These are phyloP conservation scores for Alternaria arborescens DNA, from an alignment of 2,329 filamentous ascomycete genomes.

Conservation along the genomic window DNA sequence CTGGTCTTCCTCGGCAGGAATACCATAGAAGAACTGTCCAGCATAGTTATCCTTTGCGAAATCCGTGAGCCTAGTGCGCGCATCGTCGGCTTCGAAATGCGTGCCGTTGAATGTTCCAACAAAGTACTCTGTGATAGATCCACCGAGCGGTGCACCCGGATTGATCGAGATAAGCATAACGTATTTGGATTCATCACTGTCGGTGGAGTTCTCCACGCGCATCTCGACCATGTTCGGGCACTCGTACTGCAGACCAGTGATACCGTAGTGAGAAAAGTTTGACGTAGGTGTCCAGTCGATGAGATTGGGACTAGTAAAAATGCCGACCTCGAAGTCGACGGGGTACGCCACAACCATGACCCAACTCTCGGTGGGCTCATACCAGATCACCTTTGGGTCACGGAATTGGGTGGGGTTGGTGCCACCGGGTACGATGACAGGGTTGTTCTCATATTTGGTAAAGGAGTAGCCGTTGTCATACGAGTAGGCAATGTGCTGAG, in stretches of 20 bases:
- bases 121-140: constrained; percentile 65
- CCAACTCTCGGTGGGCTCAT: constrained; percentile 60
- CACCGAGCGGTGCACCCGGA: constrained; percentile 65
- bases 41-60: constrained; percentile 66
- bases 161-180: constrained; percentile 65
- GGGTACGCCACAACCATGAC: constrained; percentile 66
- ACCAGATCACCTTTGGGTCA: constrained; percentile 71
- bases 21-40: constrained; percentile 61
- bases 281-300: constrained; percentile 64
- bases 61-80: constrained; percentile 54
- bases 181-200: constrained; percentile 51
- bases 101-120: constrained; percentile 71
- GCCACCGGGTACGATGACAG: constrained; percentile 60
- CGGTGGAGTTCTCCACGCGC: constrained; percentile 50
- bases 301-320: constrained; percentile 68
- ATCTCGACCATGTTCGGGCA: constrained; percentile 70
- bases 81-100: constrained; percentile 61
- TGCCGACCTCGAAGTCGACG: constrained; percentile 65
- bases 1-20: constrained; percentile 53
- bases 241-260: constrained; percentile 67
- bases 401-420: constrained; percentile 66
- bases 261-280: constrained; percentile 66
- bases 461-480: constrained; percentile 70
- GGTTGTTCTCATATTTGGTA: constrained; percentile 66
- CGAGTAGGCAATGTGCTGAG: constrained; percentile 70